Evolutionary conservation across 1,139 yeast species (phyloP), one percentile per base, ranked within the genome.

Genomic region (Sugiyamaella novakii): DNA sequence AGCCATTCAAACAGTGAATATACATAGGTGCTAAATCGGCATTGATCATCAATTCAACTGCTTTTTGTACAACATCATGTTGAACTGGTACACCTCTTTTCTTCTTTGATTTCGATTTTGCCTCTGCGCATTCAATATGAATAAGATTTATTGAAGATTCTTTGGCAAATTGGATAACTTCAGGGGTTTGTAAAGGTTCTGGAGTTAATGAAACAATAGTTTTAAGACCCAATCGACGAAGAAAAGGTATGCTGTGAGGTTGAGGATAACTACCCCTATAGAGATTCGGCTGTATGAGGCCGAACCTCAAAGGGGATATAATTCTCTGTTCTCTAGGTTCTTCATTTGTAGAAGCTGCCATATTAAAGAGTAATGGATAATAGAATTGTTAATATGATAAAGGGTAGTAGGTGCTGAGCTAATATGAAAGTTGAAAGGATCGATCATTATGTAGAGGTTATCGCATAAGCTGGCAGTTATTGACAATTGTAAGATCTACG

Each of bases 251-350:
- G 63, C 88, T 89, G 51, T 83, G 77, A 45, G 80, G 80, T 48
- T 94, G 76, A 1, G 98, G 98, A 60, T 86, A 87, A 1, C 95
- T 84, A 0, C 98, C 98, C 43, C 98, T 72, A 61, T 82, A 86
- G 3, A 91, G 71, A 47, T 78, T 74, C 1, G 86, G 80, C 59
- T 85, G 87, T 1, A 89, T 81, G 5, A 80, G 75, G 44, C 82
- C 81, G 68, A 85, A 92, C 56, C 89, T 75, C 53, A 89, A 73
- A 0, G 98, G 98, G 0, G 97, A 94, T 0, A 85, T 84, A 38
- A 84, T 42, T 18, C 46, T 22, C 25, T 42, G 24, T 12, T 42
- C 46, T 5, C 37, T 21, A 10, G 37, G 30, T 17, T 11, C 14
- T 34, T 34, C 27, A 10, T 8, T n/a, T 4, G 19, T 8, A 15